These are phyloP conservation scores for Fusarium beomiforme DNA, from an alignment of 2,329 filamentous ascomycete genomes.

Conservation along the genomic window DNA sequence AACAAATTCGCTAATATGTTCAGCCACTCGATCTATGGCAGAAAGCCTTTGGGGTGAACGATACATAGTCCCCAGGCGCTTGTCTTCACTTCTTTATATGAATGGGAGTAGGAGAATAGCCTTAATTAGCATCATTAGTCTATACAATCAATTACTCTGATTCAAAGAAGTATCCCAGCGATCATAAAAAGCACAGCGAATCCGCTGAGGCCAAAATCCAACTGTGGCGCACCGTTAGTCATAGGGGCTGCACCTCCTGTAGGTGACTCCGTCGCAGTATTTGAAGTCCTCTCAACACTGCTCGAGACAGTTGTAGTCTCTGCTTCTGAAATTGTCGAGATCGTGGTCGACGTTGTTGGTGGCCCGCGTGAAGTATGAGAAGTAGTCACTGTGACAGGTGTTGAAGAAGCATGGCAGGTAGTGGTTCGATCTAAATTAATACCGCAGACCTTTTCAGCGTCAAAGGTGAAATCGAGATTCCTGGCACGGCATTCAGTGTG, in stretches of 20 bases:
- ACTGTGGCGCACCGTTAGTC: not conserved
- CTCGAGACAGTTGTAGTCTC: not conserved
- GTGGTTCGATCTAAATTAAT: not conserved
- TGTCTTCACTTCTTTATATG: too few relatives aligned
- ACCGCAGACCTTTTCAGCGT: not conserved
- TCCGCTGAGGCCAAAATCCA: not conserved
- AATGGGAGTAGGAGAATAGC: not conserved
- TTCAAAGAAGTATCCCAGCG: not conserved
- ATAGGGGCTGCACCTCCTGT: not conserved
- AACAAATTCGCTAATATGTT: not conserved
- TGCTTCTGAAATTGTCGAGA: not conserved
- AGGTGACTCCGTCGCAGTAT: not conserved
- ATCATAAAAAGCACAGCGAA: not conserved
- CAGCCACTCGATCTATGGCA: constrained; percentile 26
- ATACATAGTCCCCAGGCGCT: too few relatives aligned
- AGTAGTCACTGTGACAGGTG: not conserved
- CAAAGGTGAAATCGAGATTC: constrained; percentile 3
- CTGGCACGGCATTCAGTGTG: not conserved
- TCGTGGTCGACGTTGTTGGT: not conserved
- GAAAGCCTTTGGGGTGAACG: not conserved
- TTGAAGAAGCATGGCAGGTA: fast-evolving
- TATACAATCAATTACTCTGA: fast-evolving
- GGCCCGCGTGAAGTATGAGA: not conserved
- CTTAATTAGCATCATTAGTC: not conserved
- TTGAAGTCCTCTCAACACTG: not conserved